These are phyloP conservation scores for Pythium myriotylum DNA, from an alignment of 352 stramenopile species.

Conservation along the genomic window DNA sequence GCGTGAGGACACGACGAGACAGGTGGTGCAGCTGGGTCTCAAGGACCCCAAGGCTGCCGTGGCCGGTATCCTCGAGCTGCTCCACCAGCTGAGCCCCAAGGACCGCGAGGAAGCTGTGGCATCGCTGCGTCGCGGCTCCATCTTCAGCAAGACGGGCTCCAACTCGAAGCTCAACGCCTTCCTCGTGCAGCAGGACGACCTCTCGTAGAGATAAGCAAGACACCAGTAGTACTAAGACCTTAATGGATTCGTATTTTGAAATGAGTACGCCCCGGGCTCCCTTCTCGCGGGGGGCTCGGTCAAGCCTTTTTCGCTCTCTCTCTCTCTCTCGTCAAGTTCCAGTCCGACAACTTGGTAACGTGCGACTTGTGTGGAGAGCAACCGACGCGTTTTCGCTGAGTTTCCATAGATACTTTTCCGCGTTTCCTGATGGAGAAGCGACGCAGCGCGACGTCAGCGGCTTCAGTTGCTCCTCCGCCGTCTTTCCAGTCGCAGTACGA, in stretches of 20 bases:
- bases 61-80: constrained; percentile 80
- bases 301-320: too few species aligned
- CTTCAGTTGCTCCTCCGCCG: too few species aligned
- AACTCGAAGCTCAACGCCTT: constrained; percentile 43
- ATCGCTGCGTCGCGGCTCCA: constrained; percentile 79
- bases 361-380: too few species aligned
- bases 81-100: constrained; percentile 82
- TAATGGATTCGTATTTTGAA: too few species aligned
- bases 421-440: constrained; percentile 3
- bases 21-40: constrained; percentile 78
- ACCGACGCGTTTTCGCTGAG: too few species aligned
- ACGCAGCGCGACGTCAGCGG: too few species aligned
- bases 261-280: too few species aligned
- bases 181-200: constrained; percentile 27
- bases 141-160: constrained; percentile 81
- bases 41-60: constrained; percentile 85
- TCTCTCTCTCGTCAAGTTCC: too few species aligned
- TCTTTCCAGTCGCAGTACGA: constrained; percentile 21
- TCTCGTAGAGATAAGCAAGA: constrained; percentile 9
- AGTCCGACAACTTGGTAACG: too few species aligned
- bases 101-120: constrained; percentile 84
- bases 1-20: constrained; percentile 68
- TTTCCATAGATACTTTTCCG: too few species aligned
- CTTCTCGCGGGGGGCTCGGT: too few species aligned
- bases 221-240: too few species aligned